A percentile compares a stretch with the other conserved stretches of the same genome.
These are phyloP conservation scores for Monosporascus sp. DNA, from an alignment of 2,329 filamentous ascomycete species.

Conservation along the genomic window DNA sequence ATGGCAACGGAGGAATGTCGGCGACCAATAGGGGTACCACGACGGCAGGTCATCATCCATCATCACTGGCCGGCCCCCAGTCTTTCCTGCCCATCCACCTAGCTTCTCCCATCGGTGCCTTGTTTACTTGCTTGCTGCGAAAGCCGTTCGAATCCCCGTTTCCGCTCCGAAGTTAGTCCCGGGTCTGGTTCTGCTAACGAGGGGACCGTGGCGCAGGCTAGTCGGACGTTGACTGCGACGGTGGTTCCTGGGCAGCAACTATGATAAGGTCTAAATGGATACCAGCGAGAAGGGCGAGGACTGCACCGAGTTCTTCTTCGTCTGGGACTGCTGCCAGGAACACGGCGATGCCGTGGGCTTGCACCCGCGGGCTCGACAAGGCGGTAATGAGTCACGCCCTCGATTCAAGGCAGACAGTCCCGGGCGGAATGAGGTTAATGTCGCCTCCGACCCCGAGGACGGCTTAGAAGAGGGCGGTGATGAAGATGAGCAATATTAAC, in stretches of 20 bases:
- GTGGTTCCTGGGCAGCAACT: constrained; percentile 21
- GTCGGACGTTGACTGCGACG: constrained; percentile 17
- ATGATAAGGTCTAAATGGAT: constrained; percentile 23
- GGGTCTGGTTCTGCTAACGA: not conserved
- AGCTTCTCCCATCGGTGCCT: too few species aligned
- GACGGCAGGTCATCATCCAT: constrained; percentile 1
- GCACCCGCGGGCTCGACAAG: constrained; percentile 7
- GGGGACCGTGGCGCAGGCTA: constrained; percentile 9
- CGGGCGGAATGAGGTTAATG: not conserved
- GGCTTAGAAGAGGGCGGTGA: not conserved
- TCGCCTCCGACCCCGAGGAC: not conserved
- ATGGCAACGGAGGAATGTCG: constrained; percentile 1
- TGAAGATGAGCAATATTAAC: not conserved
- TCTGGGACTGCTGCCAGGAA: constrained; percentile 24
- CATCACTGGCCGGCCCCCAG: not conserved
- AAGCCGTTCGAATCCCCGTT: too few species aligned
- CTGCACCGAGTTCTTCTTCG: constrained; percentile 24
- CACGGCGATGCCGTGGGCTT: constrained; percentile 5
- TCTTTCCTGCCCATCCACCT: not conserved
- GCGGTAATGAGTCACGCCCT: not conserved
- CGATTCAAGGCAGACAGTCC: not conserved
- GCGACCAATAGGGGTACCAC: constrained; percentile 7
- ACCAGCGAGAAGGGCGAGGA: constrained; percentile 14
- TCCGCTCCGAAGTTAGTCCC: not conserved
- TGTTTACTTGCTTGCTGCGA: too few species aligned